Conservation (phyloP, 495 filamentous ascomycete genomes). For the Annulohypoxylon bovei region DNA sequence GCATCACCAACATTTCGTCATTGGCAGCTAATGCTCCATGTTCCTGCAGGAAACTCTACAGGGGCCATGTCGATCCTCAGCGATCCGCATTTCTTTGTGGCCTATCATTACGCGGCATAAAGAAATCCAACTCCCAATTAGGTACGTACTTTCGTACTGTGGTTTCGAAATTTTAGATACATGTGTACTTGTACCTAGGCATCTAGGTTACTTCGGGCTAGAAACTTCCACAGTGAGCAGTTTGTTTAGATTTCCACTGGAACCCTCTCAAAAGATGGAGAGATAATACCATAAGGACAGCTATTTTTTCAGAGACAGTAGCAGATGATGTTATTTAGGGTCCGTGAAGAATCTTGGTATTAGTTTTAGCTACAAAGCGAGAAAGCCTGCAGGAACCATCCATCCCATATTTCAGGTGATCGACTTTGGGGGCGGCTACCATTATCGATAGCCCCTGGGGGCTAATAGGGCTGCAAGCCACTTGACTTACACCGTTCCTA, state of each 20-base stretch:
- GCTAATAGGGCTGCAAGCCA: background rate
- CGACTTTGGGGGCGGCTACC: slow-evolving; percentile 14
- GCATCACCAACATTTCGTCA: slow-evolving; percentile 21
- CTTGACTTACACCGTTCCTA: background rate
- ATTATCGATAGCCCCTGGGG: slow-evolving; percentile 15
- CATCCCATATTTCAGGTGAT: slow-evolving; percentile 17
- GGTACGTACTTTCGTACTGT: background rate
- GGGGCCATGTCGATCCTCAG: slow-evolving; percentile 18
- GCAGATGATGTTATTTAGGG: slow-evolving; percentile 5
- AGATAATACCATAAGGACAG: background rate
- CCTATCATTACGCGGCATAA: slow-evolving; percentile 13
- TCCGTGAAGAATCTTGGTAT: background rate
- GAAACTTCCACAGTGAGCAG: background rate
- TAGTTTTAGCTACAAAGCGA: background rate
- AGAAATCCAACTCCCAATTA: background rate
- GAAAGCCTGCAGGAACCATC: background rate
- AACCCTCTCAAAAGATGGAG: background rate
- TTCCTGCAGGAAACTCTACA: slow-evolving; percentile 33
- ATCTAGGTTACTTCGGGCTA: background rate
- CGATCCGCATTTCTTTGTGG: slow-evolving; percentile 19
- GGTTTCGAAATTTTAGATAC: background rate
- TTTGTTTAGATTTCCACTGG: background rate
- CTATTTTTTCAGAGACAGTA: background rate
- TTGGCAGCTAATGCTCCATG: slow-evolving; percentile 4
- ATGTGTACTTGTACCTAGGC: background rate